Conservation (phyloP, 2,329 filamentous ascomycete species). For the Xylariaceae sp. region DNA sequence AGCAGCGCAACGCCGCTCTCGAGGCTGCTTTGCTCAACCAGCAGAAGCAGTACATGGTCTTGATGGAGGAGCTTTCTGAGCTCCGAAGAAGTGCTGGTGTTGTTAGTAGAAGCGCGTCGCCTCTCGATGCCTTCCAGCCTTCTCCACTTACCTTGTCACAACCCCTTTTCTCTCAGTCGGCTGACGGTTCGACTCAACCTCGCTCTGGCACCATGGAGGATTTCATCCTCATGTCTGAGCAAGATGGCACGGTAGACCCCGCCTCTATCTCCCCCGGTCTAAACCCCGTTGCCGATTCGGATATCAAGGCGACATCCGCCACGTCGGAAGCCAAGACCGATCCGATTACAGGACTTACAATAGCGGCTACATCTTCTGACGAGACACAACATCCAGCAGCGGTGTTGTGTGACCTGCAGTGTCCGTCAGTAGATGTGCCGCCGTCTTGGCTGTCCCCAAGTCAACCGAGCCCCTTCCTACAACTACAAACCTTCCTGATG, state of each 20-base stretch:
- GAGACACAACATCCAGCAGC: slow-evolving; percentile 99
- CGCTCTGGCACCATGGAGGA: slow-evolving; percentile 41
- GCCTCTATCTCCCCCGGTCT: slow-evolving; percentile 58
- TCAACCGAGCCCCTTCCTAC: slow-evolving; percentile 46
- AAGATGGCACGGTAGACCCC: slow-evolving; percentile 54
- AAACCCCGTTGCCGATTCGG: slow-evolving; percentile 46
- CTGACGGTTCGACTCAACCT: slow-evolving; percentile 27
- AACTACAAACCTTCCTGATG: slow-evolving; percentile 58
- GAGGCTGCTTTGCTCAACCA: slow-evolving; percentile 59
- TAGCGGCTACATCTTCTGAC: slow-evolving; percentile 61
- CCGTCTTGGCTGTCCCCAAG: slow-evolving; percentile 43
- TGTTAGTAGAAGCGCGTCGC: slow-evolving; percentile 39
- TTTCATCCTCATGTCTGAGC: slow-evolving; percentile 39
- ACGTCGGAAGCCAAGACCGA: slow-evolving; percentile 15
- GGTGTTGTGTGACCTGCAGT: slow-evolving; percentile 99
- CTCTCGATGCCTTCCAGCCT: slow-evolving; percentile 41
- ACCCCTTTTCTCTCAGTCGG: slow-evolving; percentile 49
- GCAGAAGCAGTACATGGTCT: slow-evolving; percentile 48
- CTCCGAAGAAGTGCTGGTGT: slow-evolving; percentile 44
- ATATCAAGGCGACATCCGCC: slow-evolving; percentile 29
- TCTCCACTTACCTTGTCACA: slow-evolving; percentile 55
- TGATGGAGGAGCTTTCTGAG: slow-evolving; percentile 49
- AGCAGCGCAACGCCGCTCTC: slow-evolving; percentile 68
- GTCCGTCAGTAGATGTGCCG: slow-evolving; percentile 75
- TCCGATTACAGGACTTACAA: slow-evolving; percentile 22